Evolutionary conservation across 352 stramenopile species (phyloP), one percentile per base, ranked within the genome.

Genomic region (Hyaloperonospora brassicae): DNA sequence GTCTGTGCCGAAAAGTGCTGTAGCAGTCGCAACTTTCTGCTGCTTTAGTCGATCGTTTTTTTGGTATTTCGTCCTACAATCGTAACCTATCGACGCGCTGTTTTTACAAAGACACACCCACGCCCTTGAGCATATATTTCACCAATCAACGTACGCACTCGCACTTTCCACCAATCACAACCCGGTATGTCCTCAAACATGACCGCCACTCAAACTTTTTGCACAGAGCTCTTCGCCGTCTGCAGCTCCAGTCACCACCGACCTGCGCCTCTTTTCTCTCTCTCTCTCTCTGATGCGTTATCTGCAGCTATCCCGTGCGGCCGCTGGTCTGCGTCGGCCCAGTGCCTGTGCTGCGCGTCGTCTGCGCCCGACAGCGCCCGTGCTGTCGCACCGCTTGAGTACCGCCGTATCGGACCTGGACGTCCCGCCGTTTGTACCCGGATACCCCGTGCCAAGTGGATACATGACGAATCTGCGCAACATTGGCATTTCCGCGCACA

Each of bases 401-500:
- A 50, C 58, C 2, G 51, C 64, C 5, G 43, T 66, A 7, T 34
- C 48, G 17, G 60, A 69, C 11, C 1, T 34, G 5, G 53, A 55
- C 10, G 62, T 78, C 45, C 72, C 70, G 21, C 64, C 77, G 9
- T 76, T 88, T 58, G 71, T 67, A 5, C 58, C 59, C 30, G 60
- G 66, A 27, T 57, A 73, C 42, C 22, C 59, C 1, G 73, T 81
- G 47, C 82, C 82, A 21, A 64, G 76, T 47, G 79, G 78, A 48
- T 92, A 86, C 79, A 92, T 92, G 81, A 58, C 31, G 61, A 89
- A 92, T 60, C 57, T 92, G 66, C 81, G 86, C 56, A 98, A 98
- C 76, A 98, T 98, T 59, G 92, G 92, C 47, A 98, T 98, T 62
- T 97, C 87, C 30, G 93, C 94, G n/a, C 93, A 98, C 69, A 98